Percentiles rank a stretch among this genome's conserved stretches.
phyloP scores from a whole-genome alignment of 169 alveolate species.

The Plasmodium cynomolgi region DNA sequence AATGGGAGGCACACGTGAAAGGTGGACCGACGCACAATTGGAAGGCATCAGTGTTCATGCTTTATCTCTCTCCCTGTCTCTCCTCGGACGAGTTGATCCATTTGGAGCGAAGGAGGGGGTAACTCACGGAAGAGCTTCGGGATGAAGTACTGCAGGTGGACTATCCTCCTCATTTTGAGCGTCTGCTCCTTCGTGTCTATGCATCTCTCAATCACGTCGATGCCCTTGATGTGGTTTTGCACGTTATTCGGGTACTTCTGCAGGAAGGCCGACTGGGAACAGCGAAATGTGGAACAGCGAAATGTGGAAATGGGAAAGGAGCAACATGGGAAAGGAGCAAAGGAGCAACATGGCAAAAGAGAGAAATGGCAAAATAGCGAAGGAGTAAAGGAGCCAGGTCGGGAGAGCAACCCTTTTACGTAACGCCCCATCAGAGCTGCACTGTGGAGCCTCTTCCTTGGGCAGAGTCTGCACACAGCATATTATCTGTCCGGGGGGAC shows the following conservation, averaged over 20 bases:
- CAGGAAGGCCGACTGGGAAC: conserved; percentile 30
- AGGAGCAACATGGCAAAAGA: no score
- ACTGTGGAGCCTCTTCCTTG: background rate
- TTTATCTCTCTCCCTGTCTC: background rate
- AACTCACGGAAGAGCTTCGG: conserved; percentile 43
- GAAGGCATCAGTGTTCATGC: background rate
- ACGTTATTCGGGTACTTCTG: conserved; percentile 27
- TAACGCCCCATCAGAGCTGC: no score
- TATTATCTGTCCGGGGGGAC: background rate
- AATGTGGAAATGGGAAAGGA: no score
- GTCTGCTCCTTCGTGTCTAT: conserved; percentile 32
- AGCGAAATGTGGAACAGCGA: no score
- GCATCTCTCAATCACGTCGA: conserved; percentile 37
- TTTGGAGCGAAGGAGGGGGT: background rate
- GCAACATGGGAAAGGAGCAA: no score
- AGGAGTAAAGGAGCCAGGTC: background rate
- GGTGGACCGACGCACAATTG: no score
- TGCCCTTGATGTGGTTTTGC: conserved; percentile 26
- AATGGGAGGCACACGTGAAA: no score
- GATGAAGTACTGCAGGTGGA: conserved; percentile 34
- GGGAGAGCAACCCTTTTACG: background rate
- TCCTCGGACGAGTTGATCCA: background rate
- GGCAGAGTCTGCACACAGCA: background rate
- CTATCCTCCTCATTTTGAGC: conserved; percentile 7
- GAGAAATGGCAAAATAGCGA: background rate